Percentiles rank a stretch among this genome's conserved stretches.
Evolutionary conservation across 371 early-diverging fungal genomes (phyloP).

Genomic region (Mucor mucedo): DNA sequence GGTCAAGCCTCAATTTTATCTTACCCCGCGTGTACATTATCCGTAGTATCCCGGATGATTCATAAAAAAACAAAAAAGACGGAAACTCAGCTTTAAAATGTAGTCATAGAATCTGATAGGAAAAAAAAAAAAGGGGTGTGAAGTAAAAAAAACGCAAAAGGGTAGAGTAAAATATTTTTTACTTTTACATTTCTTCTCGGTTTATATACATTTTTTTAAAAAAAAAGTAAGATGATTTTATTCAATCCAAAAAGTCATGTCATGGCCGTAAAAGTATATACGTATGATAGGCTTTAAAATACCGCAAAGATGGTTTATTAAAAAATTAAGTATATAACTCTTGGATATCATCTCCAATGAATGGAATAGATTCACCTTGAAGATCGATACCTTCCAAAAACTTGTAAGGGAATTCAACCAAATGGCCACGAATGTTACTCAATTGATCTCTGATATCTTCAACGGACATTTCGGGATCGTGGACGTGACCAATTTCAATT

Average conservation of each 20-base stretch:
- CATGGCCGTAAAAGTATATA: neutral
- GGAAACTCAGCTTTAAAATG: neutral
- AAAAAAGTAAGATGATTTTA: conserved; percentile 16
- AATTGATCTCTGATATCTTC: conserved; percentile 55
- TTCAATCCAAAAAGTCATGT: conserved; percentile 11
- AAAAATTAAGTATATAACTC: conserved; percentile 49
- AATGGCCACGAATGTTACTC: conserved; percentile 61
- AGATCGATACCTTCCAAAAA: conserved; percentile 71
- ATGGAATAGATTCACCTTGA: conserved; percentile 48
- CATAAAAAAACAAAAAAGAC: conserved; percentile 19
- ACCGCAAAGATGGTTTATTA: neutral
- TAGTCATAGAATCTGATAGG: neutral
- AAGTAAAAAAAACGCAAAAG: conserved; percentile 1
- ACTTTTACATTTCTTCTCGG: conserved; percentile 7
- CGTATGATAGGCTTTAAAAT: neutral
- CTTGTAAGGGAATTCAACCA: conserved; percentile 78
- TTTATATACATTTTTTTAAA: conserved; percentile 1
- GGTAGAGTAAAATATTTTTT: neutral
- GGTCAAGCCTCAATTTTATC: conserved; percentile 5
- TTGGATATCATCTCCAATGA: conserved; percentile 42
- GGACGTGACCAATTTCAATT: conserved; percentile 49
- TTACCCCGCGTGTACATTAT: conserved; percentile 10
- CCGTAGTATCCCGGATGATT: conserved; percentile 41
- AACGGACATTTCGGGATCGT: conserved; percentile 49
- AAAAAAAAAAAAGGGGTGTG: conserved; percentile 1